A percentile compares a stretch with the other conserved stretches of the same genome.
phyloP scores from a whole-genome alignment of 164 flowering plant genomes.

The Nymphaea colorata region DNA sequence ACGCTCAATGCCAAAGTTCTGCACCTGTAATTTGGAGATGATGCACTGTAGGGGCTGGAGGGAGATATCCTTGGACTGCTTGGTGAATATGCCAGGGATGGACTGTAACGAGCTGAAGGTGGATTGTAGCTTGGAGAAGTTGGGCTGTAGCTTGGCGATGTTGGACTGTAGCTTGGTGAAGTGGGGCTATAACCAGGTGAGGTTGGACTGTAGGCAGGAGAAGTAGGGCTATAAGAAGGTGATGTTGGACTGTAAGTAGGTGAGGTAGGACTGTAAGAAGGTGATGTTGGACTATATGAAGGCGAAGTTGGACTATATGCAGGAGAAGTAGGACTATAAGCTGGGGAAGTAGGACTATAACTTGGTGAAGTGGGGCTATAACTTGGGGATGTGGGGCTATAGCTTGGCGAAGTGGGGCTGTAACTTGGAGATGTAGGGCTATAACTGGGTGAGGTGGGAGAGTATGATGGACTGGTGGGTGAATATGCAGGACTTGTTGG shows the following conservation, averaged over 20 bases:
- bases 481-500: constrained; percentile 87
- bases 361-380: constrained; percentile 88
- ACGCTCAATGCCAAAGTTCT: background rate
- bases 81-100: constrained; percentile 82
- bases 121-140: constrained; percentile 65
- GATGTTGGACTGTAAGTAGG: constrained; percentile 97
- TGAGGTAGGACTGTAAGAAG: constrained; percentile 80
- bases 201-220: constrained; percentile 83
- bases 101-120: constrained; percentile 68
- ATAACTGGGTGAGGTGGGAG: constrained; percentile 66
- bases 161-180: constrained; percentile 76
- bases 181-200: constrained; percentile 86
- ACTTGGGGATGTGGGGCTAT: constrained; percentile 76
- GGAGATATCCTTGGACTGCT: constrained; percentile 83
- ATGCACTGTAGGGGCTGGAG: constrained; percentile 75
- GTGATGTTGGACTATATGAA: constrained; percentile 94
- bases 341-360: constrained; percentile 83
- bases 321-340: constrained; percentile 85
- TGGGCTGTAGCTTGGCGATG: constrained; percentile 73
- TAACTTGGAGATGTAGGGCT: constrained; percentile 78
- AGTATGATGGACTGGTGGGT: constrained; percentile 81
- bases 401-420: constrained; percentile 75
- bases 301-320: constrained; percentile 91
- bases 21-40: constrained; percentile 95
- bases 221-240: constrained; percentile 93